Conservation (phyloP, 1,139 yeast genomes). For the Eremothecium sinecaudum region DNA sequence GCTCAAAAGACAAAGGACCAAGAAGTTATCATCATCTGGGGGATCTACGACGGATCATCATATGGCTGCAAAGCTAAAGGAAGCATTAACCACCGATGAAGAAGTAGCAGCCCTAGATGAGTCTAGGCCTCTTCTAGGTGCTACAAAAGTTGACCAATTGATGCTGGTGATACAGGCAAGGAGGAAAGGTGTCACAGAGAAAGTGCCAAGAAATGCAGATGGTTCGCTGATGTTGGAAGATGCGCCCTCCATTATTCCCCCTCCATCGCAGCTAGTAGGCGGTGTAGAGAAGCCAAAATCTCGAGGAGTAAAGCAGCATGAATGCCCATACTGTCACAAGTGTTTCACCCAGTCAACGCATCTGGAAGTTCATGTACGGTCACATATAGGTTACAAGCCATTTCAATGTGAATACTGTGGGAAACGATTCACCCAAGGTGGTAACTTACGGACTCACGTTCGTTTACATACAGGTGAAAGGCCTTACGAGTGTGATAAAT, state of each 20-base stretch:
- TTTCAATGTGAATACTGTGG: conserved; percentile 72
- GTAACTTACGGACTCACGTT: conserved; percentile 79
- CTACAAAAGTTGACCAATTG: conserved; percentile 79
- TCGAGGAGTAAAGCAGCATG: conserved; percentile 48
- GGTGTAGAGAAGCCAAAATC: conserved; percentile 65
- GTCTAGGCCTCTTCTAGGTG: conserved; percentile 65
- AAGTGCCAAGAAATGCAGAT: conserved; percentile 53
- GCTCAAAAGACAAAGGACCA: conserved; percentile 3
- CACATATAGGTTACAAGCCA: conserved; percentile 72
- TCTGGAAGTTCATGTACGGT: conserved; percentile 66
- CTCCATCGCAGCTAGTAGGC: conserved; percentile 62
- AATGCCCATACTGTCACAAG: conserved; percentile 62
- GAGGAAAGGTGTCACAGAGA: conserved; percentile 60
- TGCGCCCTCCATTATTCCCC: conserved; percentile 42
- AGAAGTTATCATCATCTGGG: conserved; percentile 3
- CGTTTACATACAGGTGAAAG: conserved; percentile 88
- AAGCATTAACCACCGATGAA: conserved; percentile 3
- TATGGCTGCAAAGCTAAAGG: conserved; percentile 4
- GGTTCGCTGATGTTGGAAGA: conserved; percentile 33
- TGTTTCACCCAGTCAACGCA: conserved; percentile 69
- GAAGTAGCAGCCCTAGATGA: conserved; percentile 34
- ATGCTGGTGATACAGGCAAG: conserved; percentile 87
- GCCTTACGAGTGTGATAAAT: conserved; percentile 68
- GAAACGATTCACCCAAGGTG: conserved; percentile 84
- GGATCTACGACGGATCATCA: conserved; percentile 2